Evolutionary conservation across 2,329 filamentous ascomycete genomes (phyloP), one percentile per base, ranked within the genome.

Genomic region (Samsoniella hepiali): DNA sequence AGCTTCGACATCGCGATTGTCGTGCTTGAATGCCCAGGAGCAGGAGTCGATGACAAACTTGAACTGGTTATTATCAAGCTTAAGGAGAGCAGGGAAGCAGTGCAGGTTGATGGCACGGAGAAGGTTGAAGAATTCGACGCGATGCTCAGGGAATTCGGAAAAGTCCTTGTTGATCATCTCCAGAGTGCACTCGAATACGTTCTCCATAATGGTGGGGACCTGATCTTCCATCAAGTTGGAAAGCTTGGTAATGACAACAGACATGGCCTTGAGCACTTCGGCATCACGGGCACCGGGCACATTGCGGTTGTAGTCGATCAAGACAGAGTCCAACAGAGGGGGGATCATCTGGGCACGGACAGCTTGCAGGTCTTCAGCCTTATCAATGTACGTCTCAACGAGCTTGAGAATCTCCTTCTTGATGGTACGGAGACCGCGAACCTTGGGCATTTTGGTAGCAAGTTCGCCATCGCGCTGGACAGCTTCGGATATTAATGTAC

Each of bases 161-260:
- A 99, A 99, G 77, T 99, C 95, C 80, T 99, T 99, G 86, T 98
- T 99, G 80, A 99, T 99, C 95, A 99, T 99, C 72, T 97, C 93
- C 63, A 99, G 82, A 3, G 95, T 99, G 81, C 94, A 98, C 77
- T 98, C 94, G 72, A 99, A 99, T 32, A 99, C 92, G 69, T 94
- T 96, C 76, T 98, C 93, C 91, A 99, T 97, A 72, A 99, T 98
- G 56, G 89, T 89, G 10, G 95, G 93, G 50, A 99, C 92, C 77
- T 98, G 95, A 74, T 98, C 95, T 75, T 98, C 95, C 96, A 99
- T 99, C 72, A 98, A 87, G 86, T 91, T 96, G 34, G 94, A 93
- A 72, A 99, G 86, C 80, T 97, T 98, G 70, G 91, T 91, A 72
- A 98, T 96, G 70, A 99, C 95, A 15, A 92, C 95, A 13, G 96